A percentile compares a stretch with the other conserved stretches of the same genome.
Conservation (phyloP, 2,329 filamentous ascomycete genomes). For the Aspergillus hiratsukae region DNA sequence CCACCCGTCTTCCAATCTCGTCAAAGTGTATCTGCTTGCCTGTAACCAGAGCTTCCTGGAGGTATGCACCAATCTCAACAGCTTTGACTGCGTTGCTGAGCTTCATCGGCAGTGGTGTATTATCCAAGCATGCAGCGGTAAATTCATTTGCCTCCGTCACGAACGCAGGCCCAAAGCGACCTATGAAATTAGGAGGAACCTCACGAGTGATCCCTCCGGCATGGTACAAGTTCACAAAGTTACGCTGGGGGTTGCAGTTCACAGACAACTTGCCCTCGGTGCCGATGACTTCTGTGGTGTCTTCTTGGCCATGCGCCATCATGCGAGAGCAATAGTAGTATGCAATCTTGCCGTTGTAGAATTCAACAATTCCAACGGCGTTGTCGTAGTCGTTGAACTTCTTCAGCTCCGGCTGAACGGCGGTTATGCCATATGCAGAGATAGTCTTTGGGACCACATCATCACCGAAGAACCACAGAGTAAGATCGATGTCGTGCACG, state of each 20-base stretch:
- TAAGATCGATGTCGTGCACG: slow-evolving; percentile 66
- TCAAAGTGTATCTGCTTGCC: slow-evolving; percentile 58
- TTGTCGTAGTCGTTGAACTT: slow-evolving; percentile 60
- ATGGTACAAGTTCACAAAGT: slow-evolving; percentile 56
- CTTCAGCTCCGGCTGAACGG: slow-evolving; percentile 54
- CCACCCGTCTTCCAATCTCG: slow-evolving; percentile 47
- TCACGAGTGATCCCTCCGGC: slow-evolving; percentile 53
- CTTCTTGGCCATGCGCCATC: slow-evolving; percentile 65
- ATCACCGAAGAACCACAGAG: slow-evolving; percentile 60
- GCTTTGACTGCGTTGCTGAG: slow-evolving; percentile 54
- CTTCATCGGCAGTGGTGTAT: slow-evolving; percentile 52
- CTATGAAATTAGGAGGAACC: slow-evolving; percentile 61
- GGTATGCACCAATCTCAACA: slow-evolving; percentile 56
- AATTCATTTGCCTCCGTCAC: slow-evolving; percentile 63
- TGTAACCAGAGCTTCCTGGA: slow-evolving; percentile 54
- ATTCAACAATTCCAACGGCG: slow-evolving; percentile 61
- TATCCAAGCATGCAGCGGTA: slow-evolving; percentile 54
- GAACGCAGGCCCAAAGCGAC: slow-evolving; percentile 61
- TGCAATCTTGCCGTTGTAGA: slow-evolving; percentile 59
- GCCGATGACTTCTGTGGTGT: slow-evolving; percentile 64
- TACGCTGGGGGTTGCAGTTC: slow-evolving; percentile 51
- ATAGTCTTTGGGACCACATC: slow-evolving; percentile 53
- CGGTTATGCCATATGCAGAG: slow-evolving; percentile 54
- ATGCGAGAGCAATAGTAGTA: slow-evolving; percentile 62
- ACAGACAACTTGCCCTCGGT: slow-evolving; percentile 61